Base-by-base conservation (phyloP, 2,329 filamentous ascomycete species). In the Elsinoe batatas region DNA sequence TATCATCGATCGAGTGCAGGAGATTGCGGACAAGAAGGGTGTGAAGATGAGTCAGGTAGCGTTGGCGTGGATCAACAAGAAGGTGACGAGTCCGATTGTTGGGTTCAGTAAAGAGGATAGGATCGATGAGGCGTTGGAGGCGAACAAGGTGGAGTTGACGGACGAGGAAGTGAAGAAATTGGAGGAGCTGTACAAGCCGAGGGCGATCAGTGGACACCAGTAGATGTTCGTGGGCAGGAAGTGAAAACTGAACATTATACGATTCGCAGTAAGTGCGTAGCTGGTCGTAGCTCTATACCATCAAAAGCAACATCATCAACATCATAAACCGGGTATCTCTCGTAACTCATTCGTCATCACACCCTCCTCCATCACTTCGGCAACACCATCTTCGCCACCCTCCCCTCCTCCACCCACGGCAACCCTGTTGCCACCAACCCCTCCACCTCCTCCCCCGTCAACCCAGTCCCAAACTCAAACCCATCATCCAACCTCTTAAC, bases 31-130 rank as follows among this genome's bases (percentile, higher is more conserved):
- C 59, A 80, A 81, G 68, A 76, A 76, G 61, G 75, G 72, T 0
- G 73, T 79, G 64, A 79, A 75, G 60, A 86, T 87, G 77, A 78
- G 79, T 46, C 78, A 84, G 56, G 78, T 87, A 17, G 77, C 81
- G 1, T 73, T 83, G 55, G 82, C 81, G 2, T 87, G 84, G 84
- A 58, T 58, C 37, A 59, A 58, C 50, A 58, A 58, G 44, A 49
- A 54, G 17, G 70, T 74, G 2, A 65, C 73, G 0, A 72, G 70
- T 56, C 77, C 76, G 1, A 78, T 79, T 54, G 73, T 79, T 53
- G 77, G 77, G 1, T 76, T 79, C 60, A 75, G 71, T 44, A 75
- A 70, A 50, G 68, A 69, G 11, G 71, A 69, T 54, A 64, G 76
- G 44, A 72, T 79, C 56, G 76, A 79, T 26, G 75, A 79, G 63